These are phyloP conservation scores for Globisporangium rhizosaccharum DNA, from an alignment of 352 stramenopile genomes.

Conservation along the genomic window DNA sequence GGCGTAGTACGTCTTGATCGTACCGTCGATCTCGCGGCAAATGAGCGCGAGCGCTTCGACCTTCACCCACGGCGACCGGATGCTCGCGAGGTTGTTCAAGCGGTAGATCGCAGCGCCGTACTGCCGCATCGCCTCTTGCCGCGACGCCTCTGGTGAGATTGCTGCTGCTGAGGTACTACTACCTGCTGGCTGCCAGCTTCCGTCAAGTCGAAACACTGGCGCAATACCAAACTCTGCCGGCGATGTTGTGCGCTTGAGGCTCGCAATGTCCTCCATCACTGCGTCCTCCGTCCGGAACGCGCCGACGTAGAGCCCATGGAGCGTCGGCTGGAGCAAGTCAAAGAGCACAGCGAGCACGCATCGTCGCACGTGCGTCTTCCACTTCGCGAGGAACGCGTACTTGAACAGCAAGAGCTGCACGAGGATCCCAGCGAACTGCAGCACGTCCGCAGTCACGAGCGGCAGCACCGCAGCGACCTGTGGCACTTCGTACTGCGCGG, in stretches of 20 bases:
- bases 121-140: conserved; percentile 24
- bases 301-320: conserved; percentile 48
- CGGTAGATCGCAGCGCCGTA: conserved; percentile 34
- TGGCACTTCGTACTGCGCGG: conserved; percentile 9
- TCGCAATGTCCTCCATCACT: conserved; percentile 26
- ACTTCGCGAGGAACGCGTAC: conserved; percentile 26
- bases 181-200: conserved; percentile 17
- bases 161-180: not conserved
- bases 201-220: conserved; percentile 48
- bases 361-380: conserved; percentile 24
- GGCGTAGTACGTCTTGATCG: conserved; percentile 40
- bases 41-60: conserved; percentile 35
- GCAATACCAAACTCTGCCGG: conserved; percentile 38
- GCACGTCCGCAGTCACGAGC: conserved; percentile 42
- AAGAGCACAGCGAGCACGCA: conserved; percentile 55
- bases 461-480: conserved; percentile 27
- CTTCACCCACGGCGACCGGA: conserved; percentile 56
- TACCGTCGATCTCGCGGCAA: conserved; percentile 38
- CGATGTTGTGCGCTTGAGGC: conserved; percentile 19
- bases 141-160: conserved; percentile 2
- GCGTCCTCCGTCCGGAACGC: conserved; percentile 47
- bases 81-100: conserved; percentile 37
- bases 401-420: conserved; percentile 55
- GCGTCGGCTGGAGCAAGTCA: conserved; percentile 49
- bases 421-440: conserved; percentile 44